phyloP scores from a whole-genome alignment of 371 early-diverging fungal species.

The Rhizopus microsporus region DNA sequence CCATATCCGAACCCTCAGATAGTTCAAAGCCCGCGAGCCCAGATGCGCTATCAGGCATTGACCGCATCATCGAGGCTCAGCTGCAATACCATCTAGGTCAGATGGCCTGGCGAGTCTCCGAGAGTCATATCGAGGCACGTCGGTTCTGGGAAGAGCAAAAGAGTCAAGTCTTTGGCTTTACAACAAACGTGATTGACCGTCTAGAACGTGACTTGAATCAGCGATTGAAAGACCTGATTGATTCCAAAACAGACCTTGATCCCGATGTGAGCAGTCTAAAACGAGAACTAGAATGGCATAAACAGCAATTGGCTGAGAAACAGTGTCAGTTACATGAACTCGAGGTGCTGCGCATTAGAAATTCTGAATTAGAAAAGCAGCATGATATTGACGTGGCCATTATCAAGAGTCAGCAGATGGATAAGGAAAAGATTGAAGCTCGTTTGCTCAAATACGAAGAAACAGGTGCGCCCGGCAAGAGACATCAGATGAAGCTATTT shows the following conservation, averaged over 20 bases:
- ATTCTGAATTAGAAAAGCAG: slow-evolving; percentile 26
- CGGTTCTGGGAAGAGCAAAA: slow-evolving; percentile 44
- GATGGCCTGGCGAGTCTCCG: slow-evolving; percentile 34
- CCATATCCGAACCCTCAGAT: not conserved
- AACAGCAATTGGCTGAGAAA: slow-evolving; percentile 8
- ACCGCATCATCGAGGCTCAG: slow-evolving; percentile 22
- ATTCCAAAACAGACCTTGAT: not conserved
- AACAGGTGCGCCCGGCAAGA: not conserved
- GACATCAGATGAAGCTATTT: slow-evolving; percentile 13
- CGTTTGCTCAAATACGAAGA: not conserved
- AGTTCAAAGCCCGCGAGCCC: not conserved
- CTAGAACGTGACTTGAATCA: slow-evolving; percentile 13
- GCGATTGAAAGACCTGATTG: not conserved
- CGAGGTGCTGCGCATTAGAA: slow-evolving; percentile 21
- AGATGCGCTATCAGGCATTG: slow-evolving; percentile 17
- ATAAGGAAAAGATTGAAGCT: slow-evolving; percentile 2
- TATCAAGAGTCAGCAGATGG: slow-evolving; percentile 1
- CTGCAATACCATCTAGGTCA: slow-evolving; percentile 35
- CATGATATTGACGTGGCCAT: slow-evolving; percentile 17
- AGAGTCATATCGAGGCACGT: slow-evolving; percentile 34
- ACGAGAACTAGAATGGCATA: slow-evolving; percentile 19
- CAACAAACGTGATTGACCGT: slow-evolving; percentile 19
- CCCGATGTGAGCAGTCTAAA: not conserved
- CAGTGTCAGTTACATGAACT: slow-evolving; percentile 30
- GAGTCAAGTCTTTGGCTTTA: slow-evolving; percentile 36